Conservation (phyloP, 371 early-diverging fungal genomes). For the Apophysomyces ossiformis region DNA sequence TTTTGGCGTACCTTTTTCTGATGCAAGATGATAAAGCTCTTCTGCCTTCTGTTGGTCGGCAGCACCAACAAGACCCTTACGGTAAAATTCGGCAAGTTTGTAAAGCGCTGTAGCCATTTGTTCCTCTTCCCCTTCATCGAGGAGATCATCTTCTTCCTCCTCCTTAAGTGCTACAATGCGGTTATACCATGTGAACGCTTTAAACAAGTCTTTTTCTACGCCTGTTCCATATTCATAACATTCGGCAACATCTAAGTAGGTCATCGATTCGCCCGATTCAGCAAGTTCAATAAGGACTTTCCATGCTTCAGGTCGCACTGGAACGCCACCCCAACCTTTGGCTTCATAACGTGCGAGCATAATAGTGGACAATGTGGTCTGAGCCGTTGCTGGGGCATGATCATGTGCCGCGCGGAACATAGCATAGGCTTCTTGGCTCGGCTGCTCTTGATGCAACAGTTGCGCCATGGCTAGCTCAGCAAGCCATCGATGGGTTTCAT, state of each 20-base stretch:
- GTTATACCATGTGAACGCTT: conserved; percentile 68
- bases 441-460: conserved; percentile 20
- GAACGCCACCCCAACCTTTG: conserved; percentile 38
- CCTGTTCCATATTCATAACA: conserved; percentile 78
- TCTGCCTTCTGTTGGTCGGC: conserved; percentile 26
- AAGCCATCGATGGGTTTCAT: conserved; percentile 14
- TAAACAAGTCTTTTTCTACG: conserved; percentile 44
- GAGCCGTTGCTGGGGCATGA: conserved; percentile 14
- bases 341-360: conserved; percentile 46
- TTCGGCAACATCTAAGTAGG: conserved; percentile 70
- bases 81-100: conserved; percentile 44
- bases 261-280: background rate
- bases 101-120: conserved; percentile 37
- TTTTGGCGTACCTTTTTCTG: conserved; percentile 8
- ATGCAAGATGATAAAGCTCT: conserved; percentile 31
- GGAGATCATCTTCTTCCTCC: background rate
- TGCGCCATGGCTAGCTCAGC: conserved; percentile 30
- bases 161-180: background rate
- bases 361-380: conserved; percentile 9
- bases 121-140: conserved; percentile 41
- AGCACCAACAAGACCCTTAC: conserved; percentile 27
- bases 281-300: background rate
- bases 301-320: background rate
- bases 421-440: conserved; percentile 19
- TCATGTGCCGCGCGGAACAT: conserved; percentile 18